Conservation (phyloP, 257 asterid species). For the Fraxinus americana region DNA sequence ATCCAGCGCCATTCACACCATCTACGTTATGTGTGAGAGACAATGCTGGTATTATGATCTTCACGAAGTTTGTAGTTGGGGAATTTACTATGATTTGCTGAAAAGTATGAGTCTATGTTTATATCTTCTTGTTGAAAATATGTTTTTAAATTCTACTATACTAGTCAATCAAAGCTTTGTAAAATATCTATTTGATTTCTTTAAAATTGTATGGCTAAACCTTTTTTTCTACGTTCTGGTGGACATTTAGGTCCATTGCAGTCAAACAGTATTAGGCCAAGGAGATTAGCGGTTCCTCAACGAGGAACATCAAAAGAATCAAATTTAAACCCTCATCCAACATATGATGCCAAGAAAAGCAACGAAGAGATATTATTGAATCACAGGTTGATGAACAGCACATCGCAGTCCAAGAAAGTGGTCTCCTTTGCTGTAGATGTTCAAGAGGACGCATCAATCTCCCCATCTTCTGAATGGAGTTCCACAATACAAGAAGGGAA, state of each 20-base stretch:
- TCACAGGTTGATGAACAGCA: slow-evolving; percentile 34
- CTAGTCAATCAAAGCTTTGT: neutral
- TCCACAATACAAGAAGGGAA: slow-evolving; percentile 43
- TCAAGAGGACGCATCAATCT: slow-evolving; percentile 56
- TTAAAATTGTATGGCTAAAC: slow-evolving; percentile 6
- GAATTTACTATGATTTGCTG: neutral
- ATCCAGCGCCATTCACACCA: no score
- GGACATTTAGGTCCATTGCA: slow-evolving; percentile 53
- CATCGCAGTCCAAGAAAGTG: slow-evolving; percentile 38
- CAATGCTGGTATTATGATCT: neutral
- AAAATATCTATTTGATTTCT: slow-evolving; percentile 1
- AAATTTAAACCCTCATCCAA: slow-evolving; percentile 33
- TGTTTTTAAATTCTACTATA: neutral
- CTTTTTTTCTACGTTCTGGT: neutral
- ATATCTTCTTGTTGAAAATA: neutral
- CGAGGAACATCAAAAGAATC: slow-evolving; percentile 54
- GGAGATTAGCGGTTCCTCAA: slow-evolving; percentile 58
- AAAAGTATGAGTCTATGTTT: neutral
- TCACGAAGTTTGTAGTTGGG: neutral
- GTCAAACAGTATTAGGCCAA: slow-evolving; percentile 59
- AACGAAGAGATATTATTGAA: slow-evolving; percentile 42
- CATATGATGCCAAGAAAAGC: slow-evolving; percentile 34
- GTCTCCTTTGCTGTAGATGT: slow-evolving; percentile 40
- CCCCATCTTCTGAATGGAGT: slow-evolving; percentile 65
- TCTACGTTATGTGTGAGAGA: no score